Conservation (phyloP, 164 flowering plant species). For the Aristolochia fimbriata region DNA sequence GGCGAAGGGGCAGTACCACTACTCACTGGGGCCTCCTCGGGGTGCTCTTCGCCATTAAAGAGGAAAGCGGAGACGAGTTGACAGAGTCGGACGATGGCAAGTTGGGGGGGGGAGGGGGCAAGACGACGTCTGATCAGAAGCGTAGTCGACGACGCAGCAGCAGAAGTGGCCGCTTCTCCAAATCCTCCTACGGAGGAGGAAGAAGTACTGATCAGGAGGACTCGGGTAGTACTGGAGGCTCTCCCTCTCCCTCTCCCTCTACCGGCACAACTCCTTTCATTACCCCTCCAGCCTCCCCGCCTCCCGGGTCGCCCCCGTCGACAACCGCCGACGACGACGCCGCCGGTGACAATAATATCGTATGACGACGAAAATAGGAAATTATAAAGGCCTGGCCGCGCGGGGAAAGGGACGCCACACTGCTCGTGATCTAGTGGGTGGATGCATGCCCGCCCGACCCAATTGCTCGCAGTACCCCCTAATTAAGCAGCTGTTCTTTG, state of each 20-base stretch:
- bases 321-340: too few relatives aligned
- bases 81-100: not conserved
- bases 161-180: not conserved
- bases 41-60: slow-evolving; percentile 5
- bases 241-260: not conserved
- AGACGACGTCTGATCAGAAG: too few relatives aligned
- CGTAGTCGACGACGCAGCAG: too few relatives aligned
- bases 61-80: slow-evolving; percentile 1
- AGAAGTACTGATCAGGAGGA: not conserved
- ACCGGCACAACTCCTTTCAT: slow-evolving; percentile 4
- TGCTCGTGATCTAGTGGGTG: too few relatives aligned
- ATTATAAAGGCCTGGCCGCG: too few relatives aligned
- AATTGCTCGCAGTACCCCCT: too few relatives aligned
- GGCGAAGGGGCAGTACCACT: not conserved
- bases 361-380: too few relatives aligned
- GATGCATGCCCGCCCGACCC: too few relatives aligned
- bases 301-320: not conserved
- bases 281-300: slow-evolving; percentile 1
- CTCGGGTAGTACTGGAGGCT: not conserved
- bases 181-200: too few relatives aligned
- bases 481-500: too few relatives aligned
- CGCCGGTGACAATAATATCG: too few relatives aligned
- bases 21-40: slow-evolving; percentile 1
- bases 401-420: too few relatives aligned
- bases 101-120: not conserved